Evolutionary conservation across 2,329 filamentous ascomycete species (phyloP), one percentile per base, ranked within the genome.

Genomic region (Ambrosiella beaveri): DNA sequence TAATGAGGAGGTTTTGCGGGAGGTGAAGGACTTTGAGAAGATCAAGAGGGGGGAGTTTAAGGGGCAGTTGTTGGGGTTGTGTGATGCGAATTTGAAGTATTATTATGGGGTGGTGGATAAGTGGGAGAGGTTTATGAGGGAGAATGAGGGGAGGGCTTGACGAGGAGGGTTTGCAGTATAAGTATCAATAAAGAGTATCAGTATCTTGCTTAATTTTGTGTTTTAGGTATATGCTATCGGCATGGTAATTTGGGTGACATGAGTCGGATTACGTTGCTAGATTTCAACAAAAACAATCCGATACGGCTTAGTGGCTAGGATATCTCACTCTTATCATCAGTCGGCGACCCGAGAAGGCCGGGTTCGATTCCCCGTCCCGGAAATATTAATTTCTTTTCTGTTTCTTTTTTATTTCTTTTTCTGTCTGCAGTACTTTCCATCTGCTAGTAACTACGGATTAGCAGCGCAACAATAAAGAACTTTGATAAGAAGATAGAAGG

Each of bases 31-130:
- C 67, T 98, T 98, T 71, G 93, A 98, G 72, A 80, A 90, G 59
- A 97, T 97, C 75, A 98, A 98, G 75, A 82, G 88, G 44, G 76
- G 87, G 47, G 91, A 98, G 74, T 94, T 98, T 71, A 87, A 88
- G 69, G 80, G 85, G 63, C 90, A 93, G 64, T 76, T 98, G 54
- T 88, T 88, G 1, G 82, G 81, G 2, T 71, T 98, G 54, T 88
- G 91, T 0, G 85, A 91, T 66, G 82, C 87, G 15, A 88, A 98
- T 68, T 81, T 95, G 45, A 79, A 82, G 9, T 97, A 96, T 69
- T 98, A 95, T 68, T 81, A 81, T 59, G 80, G 79, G 19, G 85
- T 88, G 4, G 81, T 86, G 54, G 82, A 84, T 57, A 85, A 86
- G 7, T 98, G 93, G 93, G 88, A 95, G 72, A 75, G 76, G 61